Evolutionary conservation across 2,329 filamentous ascomycete genomes (phyloP).

Genomic region (Didymella sp.): DNA sequence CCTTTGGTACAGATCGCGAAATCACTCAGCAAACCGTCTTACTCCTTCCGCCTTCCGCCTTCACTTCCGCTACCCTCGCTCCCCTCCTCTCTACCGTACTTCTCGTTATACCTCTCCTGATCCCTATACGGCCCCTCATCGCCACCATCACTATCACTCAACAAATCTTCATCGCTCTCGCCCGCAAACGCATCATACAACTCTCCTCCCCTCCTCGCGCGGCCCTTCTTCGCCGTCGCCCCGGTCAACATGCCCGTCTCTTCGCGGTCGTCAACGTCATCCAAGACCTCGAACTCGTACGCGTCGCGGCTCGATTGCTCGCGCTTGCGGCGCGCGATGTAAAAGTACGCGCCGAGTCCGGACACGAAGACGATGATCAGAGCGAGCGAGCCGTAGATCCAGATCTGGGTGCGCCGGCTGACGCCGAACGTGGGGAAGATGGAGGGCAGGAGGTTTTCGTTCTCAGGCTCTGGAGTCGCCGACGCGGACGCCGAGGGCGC

Average conservation of each 20-base stretch:
- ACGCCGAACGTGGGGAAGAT: constrained; percentile 91
- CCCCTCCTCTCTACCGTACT: constrained; percentile 27
- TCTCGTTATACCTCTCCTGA: constrained; percentile 44
- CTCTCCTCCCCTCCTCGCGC: constrained; percentile 76
- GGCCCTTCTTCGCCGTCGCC: constrained; percentile 48
- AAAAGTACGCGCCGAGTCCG: constrained; percentile 82
- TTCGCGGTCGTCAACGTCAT: constrained; percentile 74
- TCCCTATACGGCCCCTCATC: constrained; percentile 49
- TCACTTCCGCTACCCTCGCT: constrained; percentile 24
- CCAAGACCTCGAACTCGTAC: constrained; percentile 94
- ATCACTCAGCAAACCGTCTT: constrained; percentile 1
- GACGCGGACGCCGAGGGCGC: constrained; percentile 19
- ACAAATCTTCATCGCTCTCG: constrained; percentile 78
- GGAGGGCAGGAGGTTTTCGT: constrained; percentile 73
- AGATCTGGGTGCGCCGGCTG: constrained; percentile 84
- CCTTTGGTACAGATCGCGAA: neutral
- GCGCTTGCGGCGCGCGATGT: constrained; percentile 77
- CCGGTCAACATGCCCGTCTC: constrained; percentile 57
- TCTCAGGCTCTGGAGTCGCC: constrained; percentile 43
- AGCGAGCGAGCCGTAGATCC: constrained; percentile 89
- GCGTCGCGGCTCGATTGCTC: constrained; percentile 78
- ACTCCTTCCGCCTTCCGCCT: constrained; percentile 36
- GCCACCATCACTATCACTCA: constrained; percentile 53
- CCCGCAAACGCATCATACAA: constrained; percentile 97
- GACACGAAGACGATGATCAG: constrained; percentile 85